phyloP scores from a whole-genome alignment of 345 rosid species.

The Sonneratia alba region DNA sequence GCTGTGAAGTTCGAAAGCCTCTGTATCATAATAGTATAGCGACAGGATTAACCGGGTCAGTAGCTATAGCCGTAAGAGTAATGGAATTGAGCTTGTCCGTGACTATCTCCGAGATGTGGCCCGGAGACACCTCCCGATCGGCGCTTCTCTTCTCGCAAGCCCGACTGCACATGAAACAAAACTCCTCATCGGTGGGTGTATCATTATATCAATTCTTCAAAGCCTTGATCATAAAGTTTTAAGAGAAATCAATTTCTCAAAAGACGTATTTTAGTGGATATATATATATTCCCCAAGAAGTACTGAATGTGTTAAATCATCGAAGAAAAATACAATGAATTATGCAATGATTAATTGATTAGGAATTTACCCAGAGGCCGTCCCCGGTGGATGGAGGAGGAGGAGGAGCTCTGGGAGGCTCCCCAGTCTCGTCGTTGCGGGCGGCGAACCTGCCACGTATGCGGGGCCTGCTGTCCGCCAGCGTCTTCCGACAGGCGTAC shows the following conservation, averaged over 20 bases:
- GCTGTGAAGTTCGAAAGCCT: too few relatives aligned
- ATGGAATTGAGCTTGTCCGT: conserved; percentile 31
- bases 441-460: conserved; percentile 96
- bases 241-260: too few relatives aligned
- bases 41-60: too few relatives aligned
- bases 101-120: conserved; percentile 9
- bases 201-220: too few relatives aligned
- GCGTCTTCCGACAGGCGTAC: conserved; percentile 94
- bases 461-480: conserved; percentile 91
- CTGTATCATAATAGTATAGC: too few relatives aligned
- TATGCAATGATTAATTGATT: too few relatives aligned
- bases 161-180: conserved; percentile 25
- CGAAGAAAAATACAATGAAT: too few relatives aligned
- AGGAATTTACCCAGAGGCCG: conserved; percentile 48
- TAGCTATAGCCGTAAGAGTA: conserved; percentile 10
- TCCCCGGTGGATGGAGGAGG: conserved; percentile 29
- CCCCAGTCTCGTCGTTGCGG: conserved; percentile 68
- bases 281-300: too few relatives aligned
- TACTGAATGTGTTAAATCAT: too few relatives aligned
- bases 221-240: too few relatives aligned
- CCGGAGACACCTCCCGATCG: conserved; percentile 15
- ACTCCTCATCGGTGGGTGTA: neutral
- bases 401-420: conserved; percentile 44
- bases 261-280: too few relatives aligned
- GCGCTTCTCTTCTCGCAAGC: conserved; percentile 35